phyloP scores from a whole-genome alignment of 78 protist genomes.

The Dictyostelium capitatum region DNA sequence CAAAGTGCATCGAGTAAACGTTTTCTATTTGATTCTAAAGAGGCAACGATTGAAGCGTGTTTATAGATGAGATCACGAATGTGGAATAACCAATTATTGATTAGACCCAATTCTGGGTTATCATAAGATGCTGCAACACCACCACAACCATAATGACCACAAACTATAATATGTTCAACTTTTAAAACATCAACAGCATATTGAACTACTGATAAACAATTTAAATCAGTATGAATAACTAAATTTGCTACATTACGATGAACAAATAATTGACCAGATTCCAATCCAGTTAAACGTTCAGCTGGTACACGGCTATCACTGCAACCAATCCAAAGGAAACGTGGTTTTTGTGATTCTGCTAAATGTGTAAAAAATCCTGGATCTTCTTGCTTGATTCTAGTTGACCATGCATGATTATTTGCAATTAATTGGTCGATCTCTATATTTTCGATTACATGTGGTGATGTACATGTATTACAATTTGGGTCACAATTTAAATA shows the following conservation, averaged over 20 bases:
- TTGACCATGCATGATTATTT: constrained; percentile 85
- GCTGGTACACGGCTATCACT: constrained; percentile 96
- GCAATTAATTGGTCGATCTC: constrained; percentile 50
- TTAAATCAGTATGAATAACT: constrained; percentile 90
- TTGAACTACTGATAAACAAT: constrained; percentile 86
- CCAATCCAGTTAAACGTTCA: constrained; percentile 82
- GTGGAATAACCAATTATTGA: constrained; percentile 93
- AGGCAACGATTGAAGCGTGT: constrained; percentile 31
- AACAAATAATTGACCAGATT: constrained; percentile 92
- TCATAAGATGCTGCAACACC: constrained; percentile 83
- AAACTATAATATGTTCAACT: constrained; percentile 93
- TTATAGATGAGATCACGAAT: constrained; percentile 79
- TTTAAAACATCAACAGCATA: constrained; percentile 92
- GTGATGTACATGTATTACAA: constrained; percentile 25
- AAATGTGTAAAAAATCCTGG: constrained; percentile 84
- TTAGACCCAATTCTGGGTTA: constrained; percentile 67
- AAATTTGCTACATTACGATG: constrained; percentile 96
- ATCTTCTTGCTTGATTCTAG: constrained; percentile 56
- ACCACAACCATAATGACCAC: constrained; percentile 97
- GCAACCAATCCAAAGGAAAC: constrained; percentile 95
- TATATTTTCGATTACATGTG: background rate
- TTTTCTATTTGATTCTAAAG: constrained; percentile 36
- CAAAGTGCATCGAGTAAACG: constrained; percentile 71
- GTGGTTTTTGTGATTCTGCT: constrained; percentile 84
- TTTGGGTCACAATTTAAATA: constrained; percentile 21